A percentile compares a stretch with the other conserved stretches of the same genome.
These are phyloP conservation scores for Vitis hybrid DNA, from an alignment of 177 flowering plant species.

Conservation along the genomic window DNA sequence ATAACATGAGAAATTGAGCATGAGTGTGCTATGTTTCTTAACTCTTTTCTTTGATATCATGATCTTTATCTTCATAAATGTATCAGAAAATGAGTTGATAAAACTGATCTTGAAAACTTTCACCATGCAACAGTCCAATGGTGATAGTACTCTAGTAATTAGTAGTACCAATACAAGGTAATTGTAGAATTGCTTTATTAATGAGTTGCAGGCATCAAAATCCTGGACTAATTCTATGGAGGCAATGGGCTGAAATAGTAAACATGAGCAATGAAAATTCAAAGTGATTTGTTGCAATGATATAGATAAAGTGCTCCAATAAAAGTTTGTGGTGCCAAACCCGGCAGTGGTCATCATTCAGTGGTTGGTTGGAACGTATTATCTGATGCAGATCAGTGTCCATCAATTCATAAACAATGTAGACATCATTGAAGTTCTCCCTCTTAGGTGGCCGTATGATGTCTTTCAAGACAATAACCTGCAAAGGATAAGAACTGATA, in stretches of 20 bases:
- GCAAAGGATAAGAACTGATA: conserved; percentile 5
- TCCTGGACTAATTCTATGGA: neutral
- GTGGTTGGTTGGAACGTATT: conserved; percentile 53
- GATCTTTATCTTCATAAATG: neutral
- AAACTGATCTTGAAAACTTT: neutral
- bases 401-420: conserved; percentile 70
- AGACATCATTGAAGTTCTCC: conserved; percentile 72
- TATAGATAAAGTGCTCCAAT: neutral
- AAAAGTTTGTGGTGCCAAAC: conserved; percentile 23
- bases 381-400: conserved; percentile 80
- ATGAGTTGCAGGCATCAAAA: neutral
- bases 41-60: too few species aligned
- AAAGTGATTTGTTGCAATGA: neutral
- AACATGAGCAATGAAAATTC: neutral
- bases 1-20: too few species aligned
- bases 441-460: conserved; percentile 61
- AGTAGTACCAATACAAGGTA: neutral
- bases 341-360: conserved; percentile 70
- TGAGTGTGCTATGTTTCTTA: too few species aligned
- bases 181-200: neutral
- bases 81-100: neutral
- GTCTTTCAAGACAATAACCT: conserved; percentile 64
- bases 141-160: neutral
- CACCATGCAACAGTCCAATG: neutral
- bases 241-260: too few species aligned